Percentiles rank a stretch among this genome's conserved stretches.
These are phyloP conservation scores for Colletotrichum phormii DNA, from an alignment of 2,329 filamentous ascomycete genomes.

Conservation along the genomic window DNA sequence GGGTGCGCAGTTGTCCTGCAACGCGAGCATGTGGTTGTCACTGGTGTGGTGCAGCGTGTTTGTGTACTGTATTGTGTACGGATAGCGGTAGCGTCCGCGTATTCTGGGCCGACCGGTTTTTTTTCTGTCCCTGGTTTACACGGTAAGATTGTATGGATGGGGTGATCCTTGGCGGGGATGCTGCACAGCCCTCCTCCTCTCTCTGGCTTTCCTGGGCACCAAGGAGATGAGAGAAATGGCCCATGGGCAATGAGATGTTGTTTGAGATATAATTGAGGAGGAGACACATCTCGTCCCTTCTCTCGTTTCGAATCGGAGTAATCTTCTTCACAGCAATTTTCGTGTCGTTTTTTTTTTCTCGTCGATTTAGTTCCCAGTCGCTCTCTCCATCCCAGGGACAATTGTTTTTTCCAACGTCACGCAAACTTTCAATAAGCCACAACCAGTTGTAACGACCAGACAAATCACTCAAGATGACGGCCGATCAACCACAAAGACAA, in stretches of 20 bases:
- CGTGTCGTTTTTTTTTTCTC: background rate
- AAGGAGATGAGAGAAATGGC: background rate
- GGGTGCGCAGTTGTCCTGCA: background rate
- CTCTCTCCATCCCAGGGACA: background rate
- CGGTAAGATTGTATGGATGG: conserved; percentile 18
- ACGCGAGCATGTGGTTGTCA: background rate
- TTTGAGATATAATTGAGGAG: conserved; percentile 16
- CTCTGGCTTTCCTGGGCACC: background rate
- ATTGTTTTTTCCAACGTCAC: background rate
- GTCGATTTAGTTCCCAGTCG: background rate
- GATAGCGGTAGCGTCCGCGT: background rate
- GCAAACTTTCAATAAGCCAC: background rate
- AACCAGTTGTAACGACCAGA: background rate
- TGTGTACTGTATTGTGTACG: background rate
- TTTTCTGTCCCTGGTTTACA: no score
- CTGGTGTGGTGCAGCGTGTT: background rate
- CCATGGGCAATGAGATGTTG: background rate
- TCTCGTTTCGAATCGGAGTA: background rate
- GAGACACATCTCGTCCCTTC: background rate
- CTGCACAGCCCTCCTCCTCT: conserved; percentile 16
- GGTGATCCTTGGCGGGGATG: conserved; percentile 10
- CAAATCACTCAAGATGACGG: background rate
- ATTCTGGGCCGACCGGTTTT: background rate
- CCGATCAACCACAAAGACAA: conserved; percentile 9
- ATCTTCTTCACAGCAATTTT: background rate